Evolutionary conservation across 208 protist genomes (phyloP).

Genomic region (Wallacemonas sp.): DNA sequence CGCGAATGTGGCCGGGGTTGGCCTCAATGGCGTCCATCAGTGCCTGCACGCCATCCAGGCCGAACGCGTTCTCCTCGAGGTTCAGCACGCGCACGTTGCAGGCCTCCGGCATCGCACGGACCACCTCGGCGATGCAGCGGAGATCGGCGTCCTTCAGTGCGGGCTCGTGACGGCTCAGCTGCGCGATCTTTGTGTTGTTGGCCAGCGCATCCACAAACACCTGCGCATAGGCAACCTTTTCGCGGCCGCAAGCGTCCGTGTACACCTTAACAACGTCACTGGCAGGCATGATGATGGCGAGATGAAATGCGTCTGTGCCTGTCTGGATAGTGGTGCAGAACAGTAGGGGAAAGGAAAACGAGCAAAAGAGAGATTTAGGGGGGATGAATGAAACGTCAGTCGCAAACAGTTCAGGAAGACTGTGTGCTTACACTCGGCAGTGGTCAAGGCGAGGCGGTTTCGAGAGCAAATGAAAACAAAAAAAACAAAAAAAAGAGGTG

Average conservation of each 20-base stretch:
- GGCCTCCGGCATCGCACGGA: slow-evolving; percentile 38
- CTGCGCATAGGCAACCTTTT: slow-evolving; percentile 56
- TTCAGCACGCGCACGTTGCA: slow-evolving; percentile 66
- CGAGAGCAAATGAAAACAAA: neutral
- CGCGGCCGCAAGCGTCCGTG: slow-evolving; percentile 67
- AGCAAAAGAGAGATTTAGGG: neutral
- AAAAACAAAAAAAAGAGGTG: slow-evolving; percentile 4
- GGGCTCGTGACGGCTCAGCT: slow-evolving; percentile 46
- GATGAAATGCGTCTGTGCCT: too few relatives aligned
- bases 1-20: slow-evolving; percentile 76
- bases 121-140: slow-evolving; percentile 71
- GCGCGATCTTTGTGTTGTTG: slow-evolving; percentile 48
- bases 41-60: slow-evolving; percentile 69
- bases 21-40: slow-evolving; percentile 80
- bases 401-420: neutral
- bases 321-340: too few relatives aligned
- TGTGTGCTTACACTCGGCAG: neutral
- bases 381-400: too few relatives aligned
- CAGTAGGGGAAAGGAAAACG: neutral
- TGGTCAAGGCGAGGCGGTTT: neutral
- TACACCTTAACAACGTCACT: slow-evolving; percentile 40
- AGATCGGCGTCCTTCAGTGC: slow-evolving; percentile 79
- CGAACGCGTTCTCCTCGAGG: slow-evolving; percentile 86
- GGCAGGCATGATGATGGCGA: neutral
- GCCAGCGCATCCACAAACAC: slow-evolving; percentile 78